Evolutionary conservation across 2,329 filamentous ascomycete genomes (phyloP).

Genomic region (Parastagonospora nodorum): DNA sequence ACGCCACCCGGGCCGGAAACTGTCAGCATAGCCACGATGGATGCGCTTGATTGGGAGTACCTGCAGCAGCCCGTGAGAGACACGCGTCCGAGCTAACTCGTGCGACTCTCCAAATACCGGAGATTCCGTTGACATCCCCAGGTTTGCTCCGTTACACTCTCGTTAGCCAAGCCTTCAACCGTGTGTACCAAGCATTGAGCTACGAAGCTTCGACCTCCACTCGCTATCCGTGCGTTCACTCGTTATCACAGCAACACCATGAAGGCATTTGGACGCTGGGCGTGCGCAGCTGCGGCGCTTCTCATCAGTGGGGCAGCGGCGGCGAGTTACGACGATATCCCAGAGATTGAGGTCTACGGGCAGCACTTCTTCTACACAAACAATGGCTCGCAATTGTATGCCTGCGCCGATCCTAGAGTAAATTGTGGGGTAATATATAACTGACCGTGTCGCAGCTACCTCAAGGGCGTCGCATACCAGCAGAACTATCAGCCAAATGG

Average conservation of each 20-base stretch:
- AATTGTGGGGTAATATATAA: conserved; percentile 1
- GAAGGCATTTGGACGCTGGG: conserved; percentile 3
- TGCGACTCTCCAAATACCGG: too few relatives aligned
- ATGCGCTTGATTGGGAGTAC: too few relatives aligned
- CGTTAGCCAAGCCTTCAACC: conserved; percentile 10
- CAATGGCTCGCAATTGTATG: conserved; percentile 71
- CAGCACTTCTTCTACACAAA: conserved; percentile 90
- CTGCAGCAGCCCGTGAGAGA: too few relatives aligned
- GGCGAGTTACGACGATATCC: conserved; percentile 40
- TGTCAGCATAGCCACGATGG: background rate
- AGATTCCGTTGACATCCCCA: too few relatives aligned
- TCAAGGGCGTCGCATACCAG: conserved; percentile 95
- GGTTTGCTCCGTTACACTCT: background rate
- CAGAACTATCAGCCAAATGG: conserved; percentile 49
- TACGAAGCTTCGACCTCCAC: conserved; percentile 13
- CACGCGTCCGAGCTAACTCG: too few relatives aligned
- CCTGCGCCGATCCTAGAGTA: background rate
- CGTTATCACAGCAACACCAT: conserved; percentile 12
- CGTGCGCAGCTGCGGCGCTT: conserved; percentile 19
- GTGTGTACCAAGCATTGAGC: conserved; percentile 14
- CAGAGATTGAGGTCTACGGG: conserved; percentile 57
- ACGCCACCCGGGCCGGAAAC: background rate
- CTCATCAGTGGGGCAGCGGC: conserved; percentile 21
- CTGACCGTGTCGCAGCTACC: conserved; percentile 59
- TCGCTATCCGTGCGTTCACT: conserved; percentile 7